Percentiles rank a stretch among this genome's conserved stretches.
Conservation (phyloP, 2,329 filamentous ascomycete species). For the Escovopsis weberi region DNA sequence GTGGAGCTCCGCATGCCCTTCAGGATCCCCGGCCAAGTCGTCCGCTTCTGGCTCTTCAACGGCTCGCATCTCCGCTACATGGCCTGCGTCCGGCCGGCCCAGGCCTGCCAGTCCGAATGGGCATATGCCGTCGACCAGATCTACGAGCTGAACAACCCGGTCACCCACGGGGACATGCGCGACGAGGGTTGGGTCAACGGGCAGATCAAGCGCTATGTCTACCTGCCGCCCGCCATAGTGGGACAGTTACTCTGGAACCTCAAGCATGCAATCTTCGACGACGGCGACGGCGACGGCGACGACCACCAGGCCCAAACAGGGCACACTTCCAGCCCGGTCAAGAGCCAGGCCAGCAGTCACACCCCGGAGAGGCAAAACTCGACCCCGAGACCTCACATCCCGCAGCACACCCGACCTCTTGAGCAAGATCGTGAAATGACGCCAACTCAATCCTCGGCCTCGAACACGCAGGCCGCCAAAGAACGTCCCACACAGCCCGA, state of each 20-base stretch:
- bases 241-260: slow-evolving; percentile 45
- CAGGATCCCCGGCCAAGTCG: slow-evolving; percentile 37
- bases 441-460: no score
- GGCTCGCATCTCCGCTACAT: slow-evolving; percentile 41
- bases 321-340: neutral
- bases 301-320: neutral
- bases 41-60: slow-evolving; percentile 50
- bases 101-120: slow-evolving; percentile 23
- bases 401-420: no score
- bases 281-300: slow-evolving; percentile 5
- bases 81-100: slow-evolving; percentile 35
- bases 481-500: neutral
- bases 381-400: no score
- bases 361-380: no score
- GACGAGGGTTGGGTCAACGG: slow-evolving; percentile 38
- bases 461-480: neutral
- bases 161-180: slow-evolving; percentile 35
- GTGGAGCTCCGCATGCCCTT: slow-evolving; percentile 42
- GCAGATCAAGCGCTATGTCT: slow-evolving; percentile 35
- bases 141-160: slow-evolving; percentile 47
- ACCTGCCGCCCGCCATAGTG: slow-evolving; percentile 41
- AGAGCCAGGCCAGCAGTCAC: no score
- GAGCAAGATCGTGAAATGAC: no score
- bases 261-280: slow-evolving; percentile 31
- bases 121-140: slow-evolving; percentile 26